Conservation (phyloP, 176 grass and related monocot species). For the Musa schizocarpa region DNA sequence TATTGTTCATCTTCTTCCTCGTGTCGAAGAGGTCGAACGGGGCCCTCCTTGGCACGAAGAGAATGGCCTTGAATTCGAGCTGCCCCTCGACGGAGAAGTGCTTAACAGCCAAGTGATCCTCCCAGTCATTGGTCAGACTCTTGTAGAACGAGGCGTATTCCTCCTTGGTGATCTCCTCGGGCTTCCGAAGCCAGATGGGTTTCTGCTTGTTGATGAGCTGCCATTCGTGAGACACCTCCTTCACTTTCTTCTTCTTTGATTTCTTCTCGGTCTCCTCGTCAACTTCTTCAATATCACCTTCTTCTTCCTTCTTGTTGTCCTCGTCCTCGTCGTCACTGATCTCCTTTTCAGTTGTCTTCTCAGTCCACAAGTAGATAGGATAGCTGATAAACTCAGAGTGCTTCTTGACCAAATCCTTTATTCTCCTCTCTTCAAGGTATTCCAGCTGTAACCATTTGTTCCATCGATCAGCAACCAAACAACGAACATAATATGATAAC, state of each 20-base stretch:
- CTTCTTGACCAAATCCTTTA: conserved; percentile 52
- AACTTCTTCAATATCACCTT: conserved; percentile 28
- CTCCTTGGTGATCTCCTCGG: conserved; percentile 46
- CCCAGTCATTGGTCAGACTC: conserved; percentile 18
- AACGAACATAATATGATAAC: no score
- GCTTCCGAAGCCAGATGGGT: conserved; percentile 58
- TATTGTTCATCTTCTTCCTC: conserved; percentile 51
- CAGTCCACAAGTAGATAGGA: conserved; percentile 55
- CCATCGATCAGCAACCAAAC: no score
- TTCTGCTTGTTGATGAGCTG: conserved; percentile 61
- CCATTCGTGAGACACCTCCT: conserved; percentile 47
- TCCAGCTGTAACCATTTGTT: conserved; percentile 25
- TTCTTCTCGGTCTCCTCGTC: not conserved
- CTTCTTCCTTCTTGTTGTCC: conserved; percentile 8
- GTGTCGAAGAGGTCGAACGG: conserved; percentile 52
- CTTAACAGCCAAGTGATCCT: conserved; percentile 50
- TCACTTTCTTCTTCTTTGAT: conserved; percentile 39
- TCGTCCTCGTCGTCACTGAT: conserved; percentile 46
- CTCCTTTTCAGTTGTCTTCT: conserved; percentile 59
- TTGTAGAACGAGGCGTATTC: conserved; percentile 70
- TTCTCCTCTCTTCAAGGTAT: conserved; percentile 43
- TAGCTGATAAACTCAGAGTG: conserved; percentile 42
- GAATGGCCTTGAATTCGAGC: conserved; percentile 52
- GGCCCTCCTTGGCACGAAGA: conserved; percentile 47
- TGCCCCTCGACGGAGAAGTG: conserved; percentile 53